These are phyloP conservation scores for Erucastrum elatum DNA, from an alignment of 345 rosid genomes.

Conservation along the genomic window DNA sequence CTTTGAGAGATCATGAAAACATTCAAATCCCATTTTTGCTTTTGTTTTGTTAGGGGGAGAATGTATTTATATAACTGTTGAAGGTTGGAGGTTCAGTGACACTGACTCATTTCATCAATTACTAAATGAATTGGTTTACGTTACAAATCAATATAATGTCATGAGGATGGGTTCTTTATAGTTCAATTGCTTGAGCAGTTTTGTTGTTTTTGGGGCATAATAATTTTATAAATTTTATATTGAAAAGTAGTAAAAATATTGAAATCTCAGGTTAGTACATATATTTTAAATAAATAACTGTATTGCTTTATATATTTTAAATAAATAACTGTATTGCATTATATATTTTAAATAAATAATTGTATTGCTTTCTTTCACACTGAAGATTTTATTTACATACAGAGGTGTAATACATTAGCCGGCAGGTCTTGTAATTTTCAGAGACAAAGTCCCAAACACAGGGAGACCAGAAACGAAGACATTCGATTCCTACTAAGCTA, in stretches of 20 bases:
- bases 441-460: too few relatives aligned
- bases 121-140: not conserved
- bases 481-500: too few relatives aligned
- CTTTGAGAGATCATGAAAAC: slow-evolving; percentile 60
- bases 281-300: not conserved
- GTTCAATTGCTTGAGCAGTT: not conserved
- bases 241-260: not conserved
- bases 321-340: too few relatives aligned
- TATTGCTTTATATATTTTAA: too few relatives aligned
- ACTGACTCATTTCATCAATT: slow-evolving; percentile 8
- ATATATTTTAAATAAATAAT: too few relatives aligned
- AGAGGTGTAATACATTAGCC: too few relatives aligned
- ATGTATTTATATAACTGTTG: slow-evolving; percentile 17
- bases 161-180: not conserved
- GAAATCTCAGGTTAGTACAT: not conserved
- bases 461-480: too few relatives aligned
- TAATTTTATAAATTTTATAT: not conserved
- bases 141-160: not conserved
- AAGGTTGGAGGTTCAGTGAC: not conserved
- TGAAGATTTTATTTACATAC: too few relatives aligned
- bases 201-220: not conserved
- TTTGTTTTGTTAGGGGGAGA: not conserved
- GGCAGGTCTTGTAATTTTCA: too few relatives aligned
- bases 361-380: too few relatives aligned
- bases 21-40: slow-evolving; percentile 25